Percentiles rank a stretch among this genome's conserved stretches.
Conservation (phyloP, 106 monocot species). For the Dendrobium nobile region DNA sequence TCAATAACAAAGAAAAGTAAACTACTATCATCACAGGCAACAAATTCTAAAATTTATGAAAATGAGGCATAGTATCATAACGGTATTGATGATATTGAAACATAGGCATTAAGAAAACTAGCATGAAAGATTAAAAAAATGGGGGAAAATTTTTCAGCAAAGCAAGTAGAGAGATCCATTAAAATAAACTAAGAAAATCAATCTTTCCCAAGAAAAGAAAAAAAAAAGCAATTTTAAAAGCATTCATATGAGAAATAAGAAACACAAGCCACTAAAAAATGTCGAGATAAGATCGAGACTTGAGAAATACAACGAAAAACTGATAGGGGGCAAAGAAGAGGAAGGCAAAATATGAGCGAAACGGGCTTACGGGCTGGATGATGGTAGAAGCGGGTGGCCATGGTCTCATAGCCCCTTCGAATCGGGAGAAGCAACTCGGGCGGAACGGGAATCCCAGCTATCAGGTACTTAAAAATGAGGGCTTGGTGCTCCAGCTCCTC, state of each 20-base stretch:
- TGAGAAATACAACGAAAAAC: too few species aligned
- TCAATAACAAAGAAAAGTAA: too few species aligned
- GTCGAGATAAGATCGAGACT: too few species aligned
- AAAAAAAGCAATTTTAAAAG: too few species aligned
- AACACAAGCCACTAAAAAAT: too few species aligned
- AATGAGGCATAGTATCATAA: neutral
- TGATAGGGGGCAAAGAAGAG: neutral
- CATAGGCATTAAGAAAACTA: neutral
- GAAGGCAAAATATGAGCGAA: neutral
- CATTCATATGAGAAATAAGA: too few species aligned
- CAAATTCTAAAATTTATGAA: neutral
- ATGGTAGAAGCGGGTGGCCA: conserved; percentile 31
- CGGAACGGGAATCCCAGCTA: conserved; percentile 36
- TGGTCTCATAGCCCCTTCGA: conserved; percentile 31
- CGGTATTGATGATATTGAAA: neutral
- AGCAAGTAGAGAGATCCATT: neutral
- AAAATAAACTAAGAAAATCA: neutral
- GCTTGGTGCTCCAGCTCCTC: conserved; percentile 59
- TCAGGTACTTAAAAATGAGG: conserved; percentile 43
- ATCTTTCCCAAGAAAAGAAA: too few species aligned
- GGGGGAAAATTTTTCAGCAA: neutral
- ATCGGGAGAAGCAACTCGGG: conserved; percentile 30
- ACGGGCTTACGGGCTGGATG: conserved; percentile 25
- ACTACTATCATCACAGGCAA: neutral
- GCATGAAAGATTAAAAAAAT: too few species aligned